phyloP scores from a whole-genome alignment of 2,329 filamentous ascomycete genomes.

The Hortaea werneckii region DNA sequence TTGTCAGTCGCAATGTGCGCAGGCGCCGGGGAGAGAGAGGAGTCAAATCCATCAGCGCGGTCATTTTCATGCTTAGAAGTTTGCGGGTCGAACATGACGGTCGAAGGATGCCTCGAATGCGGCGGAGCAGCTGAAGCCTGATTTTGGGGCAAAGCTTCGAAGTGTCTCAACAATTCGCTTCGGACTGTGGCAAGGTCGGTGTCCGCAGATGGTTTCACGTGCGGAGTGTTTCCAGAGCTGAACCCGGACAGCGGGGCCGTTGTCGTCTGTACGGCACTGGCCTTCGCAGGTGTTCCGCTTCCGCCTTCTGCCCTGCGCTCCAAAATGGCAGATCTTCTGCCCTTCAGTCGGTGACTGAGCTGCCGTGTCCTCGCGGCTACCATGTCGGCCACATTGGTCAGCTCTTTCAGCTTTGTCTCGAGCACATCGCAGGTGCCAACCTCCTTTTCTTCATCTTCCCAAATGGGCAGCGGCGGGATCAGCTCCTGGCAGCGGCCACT shows the following conservation, averaged over 20 bases:
- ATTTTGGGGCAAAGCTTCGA: conserved; percentile 49
- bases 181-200: conserved; percentile 48
- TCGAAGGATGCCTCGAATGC: conserved; percentile 16
- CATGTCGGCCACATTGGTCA: conserved; percentile 69
- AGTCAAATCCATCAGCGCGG: conserved; percentile 6
- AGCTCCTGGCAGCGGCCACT: conserved; percentile 75
- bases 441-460: conserved; percentile 80
- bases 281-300: conserved; percentile 26
- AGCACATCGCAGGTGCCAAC: conserved; percentile 74
- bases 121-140: conserved; percentile 20
- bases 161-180: conserved; percentile 52
- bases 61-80: neutral
- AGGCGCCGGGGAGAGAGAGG: conserved; percentile 22
- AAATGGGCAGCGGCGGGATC: conserved; percentile 69
- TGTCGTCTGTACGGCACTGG: conserved; percentile 19
- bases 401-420: conserved; percentile 63
- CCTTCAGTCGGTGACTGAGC: conserved; percentile 70
- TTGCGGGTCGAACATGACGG: conserved; percentile 1
- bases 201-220: conserved; percentile 19
- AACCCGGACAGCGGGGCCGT: conserved; percentile 19
- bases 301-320: conserved; percentile 44
- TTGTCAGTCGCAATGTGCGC: conserved; percentile 12
- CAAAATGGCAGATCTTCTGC: conserved; percentile 62
- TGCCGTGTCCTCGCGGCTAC: conserved; percentile 63
- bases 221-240: conserved; percentile 42